These are phyloP conservation scores for Phytophthora sp. DNA, from an alignment of 352 stramenopile species.

Conservation along the genomic window DNA sequence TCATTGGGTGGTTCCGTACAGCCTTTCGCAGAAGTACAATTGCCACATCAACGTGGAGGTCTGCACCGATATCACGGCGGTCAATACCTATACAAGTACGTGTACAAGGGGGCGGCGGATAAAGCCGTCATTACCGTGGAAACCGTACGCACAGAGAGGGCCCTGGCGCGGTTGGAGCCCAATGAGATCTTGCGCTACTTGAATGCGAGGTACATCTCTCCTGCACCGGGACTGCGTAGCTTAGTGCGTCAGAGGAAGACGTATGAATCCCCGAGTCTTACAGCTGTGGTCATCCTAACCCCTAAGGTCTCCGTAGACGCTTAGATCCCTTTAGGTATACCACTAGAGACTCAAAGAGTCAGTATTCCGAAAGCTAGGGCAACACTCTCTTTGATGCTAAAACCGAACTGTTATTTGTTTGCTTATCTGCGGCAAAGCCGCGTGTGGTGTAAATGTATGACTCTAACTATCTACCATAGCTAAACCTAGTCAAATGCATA, in stretches of 20 bases:
- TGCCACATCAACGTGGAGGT: slow-evolving; percentile 71
- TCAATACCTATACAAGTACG: slow-evolving; percentile 72
- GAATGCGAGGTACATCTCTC: not conserved
- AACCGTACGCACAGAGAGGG: not conserved
- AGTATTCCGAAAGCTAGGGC: too few relatives aligned
- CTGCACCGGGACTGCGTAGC: not conserved
- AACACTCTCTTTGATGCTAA: too few relatives aligned
- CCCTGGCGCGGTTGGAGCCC: not conserved
- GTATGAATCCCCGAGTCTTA: too few relatives aligned
- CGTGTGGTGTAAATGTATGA: too few relatives aligned
- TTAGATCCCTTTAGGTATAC: too few relatives aligned
- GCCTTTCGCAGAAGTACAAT: slow-evolving; percentile 41
- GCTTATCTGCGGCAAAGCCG: too few relatives aligned
- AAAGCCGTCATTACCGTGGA: slow-evolving; percentile 27
- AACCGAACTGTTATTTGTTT: too few relatives aligned
- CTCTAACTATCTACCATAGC: too few relatives aligned
- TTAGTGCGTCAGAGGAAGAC: not conserved
- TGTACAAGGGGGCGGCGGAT: slow-evolving; percentile 63
- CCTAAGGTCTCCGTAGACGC: too few relatives aligned
- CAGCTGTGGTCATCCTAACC: too few relatives aligned
- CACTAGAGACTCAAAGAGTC: too few relatives aligned
- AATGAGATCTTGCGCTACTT: not conserved
- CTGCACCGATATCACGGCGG: slow-evolving; percentile 30
- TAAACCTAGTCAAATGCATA: too few relatives aligned
- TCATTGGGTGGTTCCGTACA: not conserved